Evolutionary conservation across 148 eudicot genomes (phyloP).

Genomic region (Vaccinium corymbosum): DNA sequence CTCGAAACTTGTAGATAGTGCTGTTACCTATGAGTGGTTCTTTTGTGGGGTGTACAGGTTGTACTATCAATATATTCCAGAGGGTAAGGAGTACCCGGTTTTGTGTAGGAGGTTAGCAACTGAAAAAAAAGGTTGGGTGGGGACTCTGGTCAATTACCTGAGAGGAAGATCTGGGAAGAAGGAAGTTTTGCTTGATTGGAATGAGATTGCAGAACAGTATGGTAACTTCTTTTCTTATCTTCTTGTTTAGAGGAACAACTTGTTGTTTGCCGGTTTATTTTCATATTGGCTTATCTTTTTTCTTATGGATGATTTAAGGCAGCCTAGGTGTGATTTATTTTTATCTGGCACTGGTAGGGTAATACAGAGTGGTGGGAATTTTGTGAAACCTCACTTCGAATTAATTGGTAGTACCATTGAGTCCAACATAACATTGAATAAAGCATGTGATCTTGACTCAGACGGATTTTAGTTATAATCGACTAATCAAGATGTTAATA

Average conservation of each 20-base stretch:
- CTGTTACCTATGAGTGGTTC: neutral
- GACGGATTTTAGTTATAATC: neutral
- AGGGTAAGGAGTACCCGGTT: conserved; percentile 88
- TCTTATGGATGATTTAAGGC: neutral
- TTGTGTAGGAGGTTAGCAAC: conserved; percentile 60
- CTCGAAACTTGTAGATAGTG: neutral
- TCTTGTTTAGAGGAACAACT: neutral
- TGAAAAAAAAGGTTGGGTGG: conserved; percentile 40
- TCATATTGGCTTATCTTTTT: neutral
- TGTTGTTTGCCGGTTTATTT: neutral
- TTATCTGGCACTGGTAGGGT: neutral
- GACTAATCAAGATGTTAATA: neutral
- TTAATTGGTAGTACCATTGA: neutral
- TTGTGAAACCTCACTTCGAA: neutral
- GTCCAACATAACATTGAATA: neutral
- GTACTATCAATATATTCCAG: conserved; percentile 85
- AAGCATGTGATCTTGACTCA: neutral
- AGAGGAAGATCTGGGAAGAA: conserved; percentile 38
- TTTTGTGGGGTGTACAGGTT: conserved; percentile 46
- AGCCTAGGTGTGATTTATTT: neutral
- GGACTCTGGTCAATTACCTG: conserved; percentile 34
- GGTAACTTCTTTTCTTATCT: conserved; percentile 36
- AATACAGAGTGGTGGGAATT: neutral
- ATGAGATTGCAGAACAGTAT: conserved; percentile 71
- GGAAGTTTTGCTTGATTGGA: conserved; percentile 91